A percentile compares a stretch with the other conserved stretches of the same genome.
phyloP scores from a whole-genome alignment of 2,329 filamentous ascomycete species.

The Beauveria medogensis region DNA sequence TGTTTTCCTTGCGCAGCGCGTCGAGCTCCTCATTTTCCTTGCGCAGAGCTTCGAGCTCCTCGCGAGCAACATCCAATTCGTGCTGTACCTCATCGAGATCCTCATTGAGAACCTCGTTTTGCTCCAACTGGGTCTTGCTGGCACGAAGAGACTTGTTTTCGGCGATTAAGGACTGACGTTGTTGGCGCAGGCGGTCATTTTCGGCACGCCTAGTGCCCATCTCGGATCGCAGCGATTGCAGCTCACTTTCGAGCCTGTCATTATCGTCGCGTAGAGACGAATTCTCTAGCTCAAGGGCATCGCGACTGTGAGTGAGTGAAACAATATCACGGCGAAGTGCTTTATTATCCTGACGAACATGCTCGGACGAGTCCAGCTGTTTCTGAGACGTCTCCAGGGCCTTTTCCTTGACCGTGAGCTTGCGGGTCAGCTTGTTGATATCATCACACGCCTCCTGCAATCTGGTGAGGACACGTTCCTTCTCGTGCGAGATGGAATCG shows the following conservation, averaged over 20 bases:
- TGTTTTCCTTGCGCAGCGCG: too few species aligned
- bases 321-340: slow-evolving; percentile 33
- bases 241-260: slow-evolving; percentile 28
- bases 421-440: slow-evolving; percentile 41
- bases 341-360: slow-evolving; percentile 31
- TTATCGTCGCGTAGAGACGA: slow-evolving; percentile 33
- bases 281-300: slow-evolving; percentile 32
- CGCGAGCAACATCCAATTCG: slow-evolving; percentile 31
- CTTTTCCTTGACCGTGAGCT: slow-evolving; percentile 32
- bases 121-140: slow-evolving; percentile 31
- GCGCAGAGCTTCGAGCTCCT: background rate
- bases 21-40: background rate
- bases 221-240: slow-evolving; percentile 30
- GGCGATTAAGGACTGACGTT: slow-evolving; percentile 34
- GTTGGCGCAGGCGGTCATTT: slow-evolving; percentile 32
- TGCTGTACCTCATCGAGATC: slow-evolving; percentile 32
- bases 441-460: slow-evolving; percentile 53
- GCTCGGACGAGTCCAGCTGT: slow-evolving; percentile 32
- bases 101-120: slow-evolving; percentile 26
- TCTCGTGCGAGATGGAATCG: slow-evolving; percentile 53
- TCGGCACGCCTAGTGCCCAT: slow-evolving; percentile 33
- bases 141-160: slow-evolving; percentile 39
- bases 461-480: slow-evolving; percentile 56
- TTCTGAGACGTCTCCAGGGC: slow-evolving; percentile 35
- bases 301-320: slow-evolving; percentile 30